Base-by-base conservation (phyloP, 1,284 basidiomycete genomes). In the Apiotrichum siamense region DNA sequence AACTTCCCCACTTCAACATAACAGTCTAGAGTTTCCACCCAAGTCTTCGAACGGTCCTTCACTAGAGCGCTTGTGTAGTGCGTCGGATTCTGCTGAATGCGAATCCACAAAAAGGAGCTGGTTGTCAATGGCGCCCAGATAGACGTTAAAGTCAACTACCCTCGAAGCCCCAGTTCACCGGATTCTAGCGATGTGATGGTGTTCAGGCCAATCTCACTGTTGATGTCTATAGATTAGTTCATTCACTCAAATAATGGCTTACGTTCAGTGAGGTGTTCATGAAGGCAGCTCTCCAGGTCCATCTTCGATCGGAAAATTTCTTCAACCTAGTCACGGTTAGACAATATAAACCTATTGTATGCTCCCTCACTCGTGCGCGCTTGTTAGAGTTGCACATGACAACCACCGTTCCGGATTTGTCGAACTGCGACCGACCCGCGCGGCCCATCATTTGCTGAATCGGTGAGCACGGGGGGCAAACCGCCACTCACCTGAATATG, bases 391-490 rank as follows among this genome's bases (percentile, higher is more conserved):
- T 63, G 50, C 69, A 72, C 66, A 72, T 68, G 48, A 69, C 64
- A 4, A 66, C 61, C 3, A 69, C 63, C 0, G 60, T 64, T 84
- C 88, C 90, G 50, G 49, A 61, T 6, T 45, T 61, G 48, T 69
- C 92, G 65, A 88, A 97, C 71, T 97, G 92, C 15, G 94, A 93
- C 20, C 94, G 80, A 7, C 93, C 94, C 78, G 96, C 75, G 32
- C 78, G 65, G 0, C 78, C 78, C 58, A 77, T 65, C 76, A 75
- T 73, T 62, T 74, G 70, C 60, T 70, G 55, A 4, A 15, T 7
- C 10, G 0, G 20, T 50, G 18, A 50, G 33, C 17, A 35, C 13
- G 29, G 9, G 12, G 12, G n/a, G 1, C 7, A 15, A 6, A 23
- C 6, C 1, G 11, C 15, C 1, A 43, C 65, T 55, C 60, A 73